These are phyloP conservation scores for Phytophthora pistaciae DNA, from an alignment of 352 stramenopile species.

Conservation along the genomic window DNA sequence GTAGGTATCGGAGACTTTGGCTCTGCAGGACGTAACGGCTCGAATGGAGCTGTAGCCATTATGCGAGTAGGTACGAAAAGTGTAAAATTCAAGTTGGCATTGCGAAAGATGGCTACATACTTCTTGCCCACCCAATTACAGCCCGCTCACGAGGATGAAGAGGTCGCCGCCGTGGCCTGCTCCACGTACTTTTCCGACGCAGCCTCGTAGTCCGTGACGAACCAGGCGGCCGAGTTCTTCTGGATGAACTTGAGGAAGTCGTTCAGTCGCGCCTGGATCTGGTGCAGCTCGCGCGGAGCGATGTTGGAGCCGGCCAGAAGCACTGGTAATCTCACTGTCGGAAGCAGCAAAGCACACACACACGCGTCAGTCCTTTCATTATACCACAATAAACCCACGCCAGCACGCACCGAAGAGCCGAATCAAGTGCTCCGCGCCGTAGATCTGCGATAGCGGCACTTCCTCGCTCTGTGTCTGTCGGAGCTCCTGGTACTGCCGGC, in stretches of 20 bases:
- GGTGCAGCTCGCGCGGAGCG: constrained; percentile 58
- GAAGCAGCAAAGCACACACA: background rate
- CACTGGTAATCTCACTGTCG: constrained; percentile 83
- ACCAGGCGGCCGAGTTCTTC: constrained; percentile 77
- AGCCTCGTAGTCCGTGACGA: constrained; percentile 73
- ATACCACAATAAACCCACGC: background rate
- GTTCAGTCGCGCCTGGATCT: constrained; percentile 80
- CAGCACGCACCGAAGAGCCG: constrained; percentile 85
- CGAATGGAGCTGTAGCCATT: constrained; percentile 6
- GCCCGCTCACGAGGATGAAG: constrained; percentile 13
- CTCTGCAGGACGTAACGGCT: background rate
- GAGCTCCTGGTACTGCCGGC: constrained; percentile 89
- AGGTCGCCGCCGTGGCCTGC: constrained; percentile 29
- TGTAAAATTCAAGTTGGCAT: background rate
- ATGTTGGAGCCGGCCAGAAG: constrained; percentile 72
- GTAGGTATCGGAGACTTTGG: background rate
- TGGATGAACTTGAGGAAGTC: constrained; percentile 89
- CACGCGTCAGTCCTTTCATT: background rate
- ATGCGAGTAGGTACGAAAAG: constrained; percentile 15
- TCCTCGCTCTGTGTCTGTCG: constrained; percentile 59
- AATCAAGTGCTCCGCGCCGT: constrained; percentile 92
- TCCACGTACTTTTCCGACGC: constrained; percentile 67
- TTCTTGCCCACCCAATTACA: background rate
- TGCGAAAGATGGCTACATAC: constrained; percentile 21
- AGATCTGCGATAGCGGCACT: constrained; percentile 88